Evolutionary conservation across 2,329 filamentous ascomycete species (phyloP).

Genomic region (Davidsoniella virescens): DNA sequence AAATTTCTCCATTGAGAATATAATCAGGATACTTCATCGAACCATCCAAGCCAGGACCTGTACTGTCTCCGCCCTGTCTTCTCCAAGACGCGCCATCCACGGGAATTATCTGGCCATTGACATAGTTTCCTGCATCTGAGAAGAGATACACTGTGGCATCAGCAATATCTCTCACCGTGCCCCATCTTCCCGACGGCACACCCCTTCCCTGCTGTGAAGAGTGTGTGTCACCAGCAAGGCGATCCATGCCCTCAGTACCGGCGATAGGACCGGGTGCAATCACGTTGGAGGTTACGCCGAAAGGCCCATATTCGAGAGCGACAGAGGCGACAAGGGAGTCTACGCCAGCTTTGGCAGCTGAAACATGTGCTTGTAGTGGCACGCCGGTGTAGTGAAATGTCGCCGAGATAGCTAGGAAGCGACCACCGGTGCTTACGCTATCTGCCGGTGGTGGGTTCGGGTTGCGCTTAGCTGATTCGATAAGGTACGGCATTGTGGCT

Average conservation of each 20-base stretch:
- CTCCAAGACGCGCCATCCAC: constrained; percentile 49
- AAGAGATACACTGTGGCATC: constrained; percentile 87
- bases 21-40: constrained; percentile 38
- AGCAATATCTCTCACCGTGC: constrained; percentile 71
- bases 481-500: constrained; percentile 68
- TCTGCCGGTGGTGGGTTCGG: constrained; percentile 42
- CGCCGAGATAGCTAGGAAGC: constrained; percentile 80
- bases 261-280: constrained; percentile 77
- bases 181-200: constrained; percentile 62
- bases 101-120: constrained; percentile 69
- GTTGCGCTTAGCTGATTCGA: constrained; percentile 45
- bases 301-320: constrained; percentile 77
- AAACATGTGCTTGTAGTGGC: constrained; percentile 77
- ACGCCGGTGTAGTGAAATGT: constrained; percentile 82
- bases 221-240: constrained; percentile 30
- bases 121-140: constrained; percentile 68
- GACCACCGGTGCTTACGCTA: constrained; percentile 55
- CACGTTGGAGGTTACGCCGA: constrained; percentile 73
- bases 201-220: constrained; percentile 13
- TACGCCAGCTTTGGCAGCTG: constrained; percentile 78
- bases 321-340: constrained; percentile 69
- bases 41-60: constrained; percentile 30
- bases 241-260: constrained; percentile 65
- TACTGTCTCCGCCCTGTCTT: constrained; percentile 25
- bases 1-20: constrained; percentile 21